These are phyloP conservation scores for Beauveria sp. DNA, from an alignment of 2,329 filamentous ascomycete genomes.

Conservation along the genomic window DNA sequence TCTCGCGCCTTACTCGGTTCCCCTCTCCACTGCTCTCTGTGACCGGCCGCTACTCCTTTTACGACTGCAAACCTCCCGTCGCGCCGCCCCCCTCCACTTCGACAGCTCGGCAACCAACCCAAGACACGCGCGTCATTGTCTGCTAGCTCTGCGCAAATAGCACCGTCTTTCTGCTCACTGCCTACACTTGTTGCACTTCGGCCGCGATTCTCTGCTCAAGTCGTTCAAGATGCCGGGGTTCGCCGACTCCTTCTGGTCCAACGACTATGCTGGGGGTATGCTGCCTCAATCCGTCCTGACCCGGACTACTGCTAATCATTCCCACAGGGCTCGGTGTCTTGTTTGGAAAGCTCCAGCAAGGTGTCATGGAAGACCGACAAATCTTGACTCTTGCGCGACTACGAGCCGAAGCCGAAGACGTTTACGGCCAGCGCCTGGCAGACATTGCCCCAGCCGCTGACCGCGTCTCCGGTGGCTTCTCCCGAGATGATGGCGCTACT, in stretches of 20 bases:
- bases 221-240: conserved; percentile 69
- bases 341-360: conserved; percentile 94
- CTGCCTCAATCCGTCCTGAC: not conserved
- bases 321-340: conserved; percentile 73
- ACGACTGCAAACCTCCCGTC: not conserved
- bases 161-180: not conserved
- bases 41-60: not conserved
- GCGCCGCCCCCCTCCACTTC: not conserved
- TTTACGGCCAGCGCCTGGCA: conserved; percentile 71
- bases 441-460: conserved; percentile 79
- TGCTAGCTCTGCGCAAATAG: not conserved
- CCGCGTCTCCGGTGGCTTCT: conserved; percentile 75
- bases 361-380: conserved; percentile 90
- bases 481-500: conserved; percentile 88
- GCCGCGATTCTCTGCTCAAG: conserved; percentile 3
- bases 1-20: not conserved
- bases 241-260: conserved; percentile 94
- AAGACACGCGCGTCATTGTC: conserved; percentile 2
- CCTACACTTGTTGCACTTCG: not conserved
- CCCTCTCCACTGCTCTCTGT: not conserved
- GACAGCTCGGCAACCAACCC: not conserved
- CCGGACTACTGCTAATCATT: conserved; percentile 9
- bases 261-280: conserved; percentile 89
- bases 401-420: conserved; percentile 91
- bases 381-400: conserved; percentile 83